Base-by-base conservation (phyloP, 192 early-diverging fungal species). In the Coemansia sp. region DNA sequence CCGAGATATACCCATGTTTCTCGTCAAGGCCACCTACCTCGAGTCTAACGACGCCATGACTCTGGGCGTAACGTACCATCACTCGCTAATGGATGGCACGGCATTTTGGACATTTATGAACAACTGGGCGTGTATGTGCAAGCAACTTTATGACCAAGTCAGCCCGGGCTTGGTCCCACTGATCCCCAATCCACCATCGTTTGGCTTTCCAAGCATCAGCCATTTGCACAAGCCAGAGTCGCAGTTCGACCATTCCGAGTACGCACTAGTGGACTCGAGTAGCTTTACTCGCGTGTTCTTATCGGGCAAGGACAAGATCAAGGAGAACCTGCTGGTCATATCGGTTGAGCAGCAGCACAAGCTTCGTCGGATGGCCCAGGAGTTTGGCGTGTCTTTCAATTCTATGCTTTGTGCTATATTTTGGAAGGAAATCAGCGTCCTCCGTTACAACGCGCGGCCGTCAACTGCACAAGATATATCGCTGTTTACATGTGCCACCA, bases 61-160 rank as follows among this genome's bases (percentile, higher is more conserved):
- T 0, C 38, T 82, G 5, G 80, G 80, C 11, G 67, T 82, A 23
- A 71, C 23, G 39, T 82, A 82, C 66, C 80, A 82, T 61, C 80
- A 82, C 50, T 72, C 75, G 31, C 67, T 82, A 51, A 74, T 82
- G 72, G 80, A 82, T 51, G 80, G 80, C 6, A 66, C 75, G 8
- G 62, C 80, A 10, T 77, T 82, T 37, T 82, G 80, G 80, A 61
- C 41, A 17, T 82, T 82, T 38, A 72, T 82, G 72, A 65, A 66
- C 60, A 82, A 82, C 67, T 82, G 80, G 80, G 72, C 80, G 0
- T 50, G 61, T 19, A 21, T 82, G 19, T 66, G 72, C 75, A 62
- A 63, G 17, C 66, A 67, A 4, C 63, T 74, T 23, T n/a, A 36
- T 3, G 63, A 11, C 1, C 21, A 63, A 3, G 41, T 29, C 17